A percentile compares a stretch with the other conserved stretches of the same genome.
phyloP scores from a whole-genome alignment of 2,329 filamentous ascomycete genomes.

The Eutypa lata region DNA sequence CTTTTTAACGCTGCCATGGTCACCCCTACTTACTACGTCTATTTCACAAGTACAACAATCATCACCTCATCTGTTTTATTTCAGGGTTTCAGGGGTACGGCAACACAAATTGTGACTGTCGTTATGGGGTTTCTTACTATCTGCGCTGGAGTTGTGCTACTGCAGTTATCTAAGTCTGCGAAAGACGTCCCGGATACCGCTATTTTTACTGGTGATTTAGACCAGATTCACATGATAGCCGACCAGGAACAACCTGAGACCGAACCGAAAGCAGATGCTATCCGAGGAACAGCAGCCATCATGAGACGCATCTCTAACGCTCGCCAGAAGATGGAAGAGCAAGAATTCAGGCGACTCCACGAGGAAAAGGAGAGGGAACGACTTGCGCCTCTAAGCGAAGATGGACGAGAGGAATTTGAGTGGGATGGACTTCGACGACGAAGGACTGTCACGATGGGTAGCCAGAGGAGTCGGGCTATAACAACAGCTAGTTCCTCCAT shows the following conservation, averaged over 20 bases:
- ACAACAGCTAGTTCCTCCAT: conserved; percentile 31
- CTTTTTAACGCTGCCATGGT: conserved; percentile 95
- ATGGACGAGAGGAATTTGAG: conserved; percentile 68
- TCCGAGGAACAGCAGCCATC: conserved; percentile 85
- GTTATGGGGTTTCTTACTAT: conserved; percentile 93
- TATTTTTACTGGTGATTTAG: conserved; percentile 86
- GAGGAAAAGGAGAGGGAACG: conserved; percentile 71
- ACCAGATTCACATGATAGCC: conserved; percentile 92
- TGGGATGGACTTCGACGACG: conserved; percentile 88
- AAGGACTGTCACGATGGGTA: conserved; percentile 52
- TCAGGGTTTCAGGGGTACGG: conserved; percentile 86
- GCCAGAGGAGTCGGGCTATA: conserved; percentile 34
- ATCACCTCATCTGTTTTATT: conserved; percentile 91
- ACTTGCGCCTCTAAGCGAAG: conserved; percentile 73
- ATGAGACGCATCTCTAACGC: conserved; percentile 76
- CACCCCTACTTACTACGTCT: conserved; percentile 97
- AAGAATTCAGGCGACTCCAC: conserved; percentile 74
- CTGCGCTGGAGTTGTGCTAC: conserved; percentile 83
- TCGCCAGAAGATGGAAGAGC: conserved; percentile 73
- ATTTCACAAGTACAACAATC: conserved; percentile 95
- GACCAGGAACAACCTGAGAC: conserved; percentile 95
- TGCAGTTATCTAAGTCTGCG: conserved; percentile 96
- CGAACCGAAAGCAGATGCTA: conserved; percentile 93
- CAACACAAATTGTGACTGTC: conserved; percentile 77
- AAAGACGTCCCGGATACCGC: conserved; percentile 95